These are phyloP conservation scores for Neospora caninum DNA, from an alignment of 169 alveolate genomes.

Conservation along the genomic window DNA sequence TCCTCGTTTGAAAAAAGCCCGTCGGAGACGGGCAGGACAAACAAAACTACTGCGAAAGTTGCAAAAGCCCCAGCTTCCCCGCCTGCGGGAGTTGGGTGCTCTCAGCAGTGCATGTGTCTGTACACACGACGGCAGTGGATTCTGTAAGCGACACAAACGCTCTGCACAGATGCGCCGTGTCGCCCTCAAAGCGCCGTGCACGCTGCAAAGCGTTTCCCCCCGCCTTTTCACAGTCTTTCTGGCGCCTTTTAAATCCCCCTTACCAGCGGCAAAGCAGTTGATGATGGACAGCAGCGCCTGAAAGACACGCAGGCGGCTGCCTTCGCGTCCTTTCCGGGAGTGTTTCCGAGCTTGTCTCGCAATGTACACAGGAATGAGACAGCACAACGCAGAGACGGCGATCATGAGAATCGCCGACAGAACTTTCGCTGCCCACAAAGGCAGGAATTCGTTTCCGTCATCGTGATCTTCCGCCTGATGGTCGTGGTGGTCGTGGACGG, in stretches of 20 bases:
- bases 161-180: too few relatives aligned
- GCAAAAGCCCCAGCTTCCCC: too few relatives aligned
- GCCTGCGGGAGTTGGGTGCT: too few relatives aligned
- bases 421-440: not conserved
- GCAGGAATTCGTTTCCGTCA: not conserved
- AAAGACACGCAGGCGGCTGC: not conserved
- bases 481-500: not conserved
- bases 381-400: not conserved
- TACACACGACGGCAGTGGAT: too few relatives aligned
- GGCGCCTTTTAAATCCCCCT: not conserved
- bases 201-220: too few relatives aligned
- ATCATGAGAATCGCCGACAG: not conserved
- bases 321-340: not conserved
- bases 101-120: too few relatives aligned
- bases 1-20: too few relatives aligned
- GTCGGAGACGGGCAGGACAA: too few relatives aligned
- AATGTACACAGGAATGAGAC: not conserved
- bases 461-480: not conserved
- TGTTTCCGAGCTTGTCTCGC: constrained; percentile 12
- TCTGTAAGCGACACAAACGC: too few relatives aligned
- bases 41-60: too few relatives aligned
- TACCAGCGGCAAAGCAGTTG: constrained; percentile 41
- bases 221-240: not conserved
- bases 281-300: constrained; percentile 22
- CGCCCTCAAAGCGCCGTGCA: too few relatives aligned